phyloP scores from a whole-genome alignment of 139 green algal species.

The Nannochloris sp. region DNA sequence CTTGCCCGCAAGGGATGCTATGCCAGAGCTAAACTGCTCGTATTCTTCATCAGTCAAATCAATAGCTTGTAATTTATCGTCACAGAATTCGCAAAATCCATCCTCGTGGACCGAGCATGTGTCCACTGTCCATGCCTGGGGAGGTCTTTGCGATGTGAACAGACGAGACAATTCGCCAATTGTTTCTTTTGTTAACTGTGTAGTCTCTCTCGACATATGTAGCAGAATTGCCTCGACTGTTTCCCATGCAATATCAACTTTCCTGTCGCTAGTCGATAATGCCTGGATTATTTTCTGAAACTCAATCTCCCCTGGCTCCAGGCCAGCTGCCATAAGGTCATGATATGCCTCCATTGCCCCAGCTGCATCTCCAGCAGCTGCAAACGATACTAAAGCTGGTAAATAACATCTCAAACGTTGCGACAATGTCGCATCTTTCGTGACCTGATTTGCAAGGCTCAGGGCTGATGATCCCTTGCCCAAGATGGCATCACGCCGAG shows the following conservation, averaged over 20 bases:
- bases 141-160: constrained; percentile 16
- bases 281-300: constrained; percentile 46
- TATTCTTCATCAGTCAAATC: constrained; percentile 63
- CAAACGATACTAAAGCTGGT: constrained; percentile 40
- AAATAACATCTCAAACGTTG: constrained; percentile 38
- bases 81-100: constrained; percentile 10
- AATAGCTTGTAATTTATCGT: constrained; percentile 27
- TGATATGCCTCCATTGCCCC: constrained; percentile 28
- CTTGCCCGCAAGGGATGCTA: constrained; percentile 38
- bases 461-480: constrained; percentile 34
- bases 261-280: constrained; percentile 12
- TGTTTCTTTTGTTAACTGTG: constrained; percentile 35
- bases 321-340: constrained; percentile 8
- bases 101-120: constrained; percentile 3
- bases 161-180: constrained; percentile 16
- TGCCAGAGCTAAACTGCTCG: constrained; percentile 41
- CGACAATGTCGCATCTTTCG: constrained; percentile 6
- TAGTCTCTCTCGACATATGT: constrained; percentile 49
- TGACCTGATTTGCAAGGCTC: constrained; percentile 12
- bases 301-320: constrained; percentile 15
- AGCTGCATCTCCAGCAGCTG: constrained; percentile 20
- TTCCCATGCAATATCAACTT: constrained; percentile 17
- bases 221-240: constrained; percentile 19
- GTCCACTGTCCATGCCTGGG: constrained; percentile 14
- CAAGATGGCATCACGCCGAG: constrained; percentile 23